Conservation (phyloP, 257 asterid species). For the Salvia miltiorrhiza region DNA sequence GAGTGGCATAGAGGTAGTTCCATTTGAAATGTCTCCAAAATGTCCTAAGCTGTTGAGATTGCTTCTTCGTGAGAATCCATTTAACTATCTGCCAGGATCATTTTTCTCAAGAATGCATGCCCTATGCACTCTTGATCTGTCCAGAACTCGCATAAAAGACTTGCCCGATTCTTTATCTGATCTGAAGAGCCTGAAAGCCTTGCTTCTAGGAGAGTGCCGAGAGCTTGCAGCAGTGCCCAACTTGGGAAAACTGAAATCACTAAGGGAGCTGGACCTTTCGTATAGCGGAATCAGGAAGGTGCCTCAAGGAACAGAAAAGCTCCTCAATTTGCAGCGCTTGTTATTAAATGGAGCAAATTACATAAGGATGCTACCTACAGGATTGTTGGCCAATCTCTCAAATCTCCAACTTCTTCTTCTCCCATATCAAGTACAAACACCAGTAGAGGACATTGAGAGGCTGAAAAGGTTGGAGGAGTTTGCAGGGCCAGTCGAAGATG, state of each 20-base stretch:
- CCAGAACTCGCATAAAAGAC: neutral
- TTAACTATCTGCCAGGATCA: neutral
- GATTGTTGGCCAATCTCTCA: neutral
- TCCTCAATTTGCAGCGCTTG: neutral
- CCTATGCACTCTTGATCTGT: constrained; percentile 13
- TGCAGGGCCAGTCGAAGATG: neutral
- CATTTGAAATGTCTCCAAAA: constrained; percentile 16
- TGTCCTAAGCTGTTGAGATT: constrained; percentile 19
- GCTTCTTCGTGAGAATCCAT: neutral
- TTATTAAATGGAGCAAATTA: neutral
- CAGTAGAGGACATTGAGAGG: neutral
- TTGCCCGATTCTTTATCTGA: constrained; percentile 17
- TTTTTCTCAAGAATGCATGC: constrained; percentile 11
- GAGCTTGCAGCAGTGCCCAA: constrained; percentile 3
- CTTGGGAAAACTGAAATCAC: constrained; percentile 12
- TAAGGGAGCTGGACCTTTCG: constrained; percentile 15
- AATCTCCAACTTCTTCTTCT: neutral
- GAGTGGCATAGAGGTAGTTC: constrained; percentile 3
- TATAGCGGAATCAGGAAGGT: neutral
- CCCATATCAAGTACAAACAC: neutral
- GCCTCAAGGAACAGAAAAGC: constrained; percentile 7
- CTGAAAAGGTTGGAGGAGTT: constrained; percentile 4
- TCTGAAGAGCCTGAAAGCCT: constrained; percentile 2
- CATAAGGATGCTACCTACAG: neutral
- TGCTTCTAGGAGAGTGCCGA: constrained; percentile 1